Percentiles rank a stretch among this genome's conserved stretches.
Conservation (phyloP, 306 rosid genomes). For the Macrotyloma uniflorum region DNA sequence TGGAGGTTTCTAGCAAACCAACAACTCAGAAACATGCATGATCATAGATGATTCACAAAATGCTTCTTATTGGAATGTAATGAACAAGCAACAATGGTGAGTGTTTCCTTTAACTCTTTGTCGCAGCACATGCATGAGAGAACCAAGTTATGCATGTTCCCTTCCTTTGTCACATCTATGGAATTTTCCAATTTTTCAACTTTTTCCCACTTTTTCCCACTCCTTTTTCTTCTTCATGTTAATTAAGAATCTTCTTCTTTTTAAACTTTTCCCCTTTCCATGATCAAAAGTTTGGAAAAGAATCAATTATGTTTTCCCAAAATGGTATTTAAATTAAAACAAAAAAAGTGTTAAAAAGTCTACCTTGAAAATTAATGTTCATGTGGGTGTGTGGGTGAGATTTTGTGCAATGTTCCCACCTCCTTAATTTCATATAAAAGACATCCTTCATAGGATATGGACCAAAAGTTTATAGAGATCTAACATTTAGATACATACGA, state of each 20-base stretch:
- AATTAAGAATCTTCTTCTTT: not conserved
- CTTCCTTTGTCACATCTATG: not conserved
- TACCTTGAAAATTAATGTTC: not conserved
- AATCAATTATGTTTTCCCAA: not conserved
- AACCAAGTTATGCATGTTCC: not conserved
- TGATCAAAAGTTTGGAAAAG: not conserved
- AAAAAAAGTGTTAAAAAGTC: not conserved
- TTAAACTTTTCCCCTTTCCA: not conserved
- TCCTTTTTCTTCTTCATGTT: not conserved
- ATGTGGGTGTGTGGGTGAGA: not conserved
- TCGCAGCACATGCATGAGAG: slow-evolving; percentile 28
- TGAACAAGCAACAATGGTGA: not conserved
- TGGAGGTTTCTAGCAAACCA: slow-evolving; percentile 2
- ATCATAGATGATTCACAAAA: not conserved
- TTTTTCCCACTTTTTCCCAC: not conserved
- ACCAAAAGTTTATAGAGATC: not conserved
- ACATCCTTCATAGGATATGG: not conserved
- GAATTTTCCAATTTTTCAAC: not conserved
- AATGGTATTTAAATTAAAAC: too few species aligned
- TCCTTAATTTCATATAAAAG: not conserved
- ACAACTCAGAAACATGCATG: slow-evolving; percentile 21
- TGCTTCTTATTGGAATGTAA: not conserved
- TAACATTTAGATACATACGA: not conserved
- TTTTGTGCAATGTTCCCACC: not conserved
- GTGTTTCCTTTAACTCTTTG: not conserved